Base-by-base conservation (phyloP, 164 flowering plant genomes). In the Buxus sempervirens region DNA sequence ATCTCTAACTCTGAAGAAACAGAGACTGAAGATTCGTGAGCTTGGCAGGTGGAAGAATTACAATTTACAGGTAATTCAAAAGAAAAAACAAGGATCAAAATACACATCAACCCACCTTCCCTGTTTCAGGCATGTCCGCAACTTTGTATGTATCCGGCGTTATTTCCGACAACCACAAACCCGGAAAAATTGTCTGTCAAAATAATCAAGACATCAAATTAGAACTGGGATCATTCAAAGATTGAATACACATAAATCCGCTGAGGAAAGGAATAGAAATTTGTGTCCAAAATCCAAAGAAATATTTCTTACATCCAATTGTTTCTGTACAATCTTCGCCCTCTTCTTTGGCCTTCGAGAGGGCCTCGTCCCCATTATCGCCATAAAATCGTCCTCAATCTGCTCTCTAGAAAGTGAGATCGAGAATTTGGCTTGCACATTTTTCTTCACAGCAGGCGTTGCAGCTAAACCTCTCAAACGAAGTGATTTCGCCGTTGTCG, bases 261-360 rank as follows among this genome's bases (percentile, higher is more conserved):
- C 38, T 32, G 38, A 32, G 38, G 38, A 3, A 32, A 32, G 38
- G 7, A 54, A n/a, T 5, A 6, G 9, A 19, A 54, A 4, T 54
- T 16, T 6, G 21, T 19, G 2, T 54, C 19, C 19, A 60, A 16
- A 49, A 58, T 26, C 5, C 36, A 62, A n/a, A 55, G 60, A 22
- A 13, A 22, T 57, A 51, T 23, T 26, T 65, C 86, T 83, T 82
- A 90, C 97, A 79, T 90, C 94, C 32, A 88, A 13, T 71, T 81
- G 75, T 54, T 74, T 84, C 86, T 87, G 96, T 14, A 85, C 70
- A 55, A 0, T 70, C 55, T 69, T 84, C 0, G 80, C 56, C 66
- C 89, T 76, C 83, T 86, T 92, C 85, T 83, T 88, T 1, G 98
- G 97, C 71, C 93, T 66, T 51, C 97, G 75, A 12, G 88, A 73